Conservation (phyloP, 768 basidiomycete species). For the Phaffia tasmanica region DNA sequence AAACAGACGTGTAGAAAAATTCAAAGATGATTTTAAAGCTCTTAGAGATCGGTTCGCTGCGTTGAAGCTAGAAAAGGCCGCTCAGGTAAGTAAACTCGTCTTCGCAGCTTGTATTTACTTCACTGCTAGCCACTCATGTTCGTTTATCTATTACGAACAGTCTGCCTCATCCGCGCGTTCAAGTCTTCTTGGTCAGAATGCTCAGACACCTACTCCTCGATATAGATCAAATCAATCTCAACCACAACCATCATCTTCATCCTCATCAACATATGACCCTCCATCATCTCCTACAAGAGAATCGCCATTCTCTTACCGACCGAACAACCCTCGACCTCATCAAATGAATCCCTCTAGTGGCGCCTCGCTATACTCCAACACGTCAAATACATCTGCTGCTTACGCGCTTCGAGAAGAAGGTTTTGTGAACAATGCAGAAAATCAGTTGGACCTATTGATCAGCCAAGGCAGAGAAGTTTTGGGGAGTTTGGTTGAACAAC, state of each 20-base stretch:
- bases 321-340: constrained; percentile 24
- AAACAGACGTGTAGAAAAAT: constrained; percentile 78
- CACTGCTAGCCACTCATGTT: constrained; percentile 40
- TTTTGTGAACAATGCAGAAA: constrained; percentile 73
- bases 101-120: constrained; percentile 25
- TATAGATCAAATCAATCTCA: constrained; percentile 25
- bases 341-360: constrained; percentile 29
- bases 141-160: constrained; percentile 39
- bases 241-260: constrained; percentile 29
- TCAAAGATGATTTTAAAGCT: constrained; percentile 73
- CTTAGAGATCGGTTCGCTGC: constrained; percentile 71
- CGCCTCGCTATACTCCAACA: constrained; percentile 46
- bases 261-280: constrained; percentile 28
- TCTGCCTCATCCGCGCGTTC: constrained; percentile 50
- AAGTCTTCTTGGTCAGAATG: constrained; percentile 58
- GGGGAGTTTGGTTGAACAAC: constrained; percentile 83
- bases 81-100: constrained; percentile 30
- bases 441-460: constrained; percentile 75
- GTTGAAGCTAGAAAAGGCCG: constrained; percentile 45
- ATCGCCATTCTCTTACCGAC: constrained; percentile 59
- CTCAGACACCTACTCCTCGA: constrained; percentile 31
- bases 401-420: constrained; percentile 78
- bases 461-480: constrained; percentile 83
- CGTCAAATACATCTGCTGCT: constrained; percentile 53
- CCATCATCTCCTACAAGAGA: constrained; percentile 52